Conservation (phyloP, 179 eudicot species). For the Heliamphora pulchella region DNA sequence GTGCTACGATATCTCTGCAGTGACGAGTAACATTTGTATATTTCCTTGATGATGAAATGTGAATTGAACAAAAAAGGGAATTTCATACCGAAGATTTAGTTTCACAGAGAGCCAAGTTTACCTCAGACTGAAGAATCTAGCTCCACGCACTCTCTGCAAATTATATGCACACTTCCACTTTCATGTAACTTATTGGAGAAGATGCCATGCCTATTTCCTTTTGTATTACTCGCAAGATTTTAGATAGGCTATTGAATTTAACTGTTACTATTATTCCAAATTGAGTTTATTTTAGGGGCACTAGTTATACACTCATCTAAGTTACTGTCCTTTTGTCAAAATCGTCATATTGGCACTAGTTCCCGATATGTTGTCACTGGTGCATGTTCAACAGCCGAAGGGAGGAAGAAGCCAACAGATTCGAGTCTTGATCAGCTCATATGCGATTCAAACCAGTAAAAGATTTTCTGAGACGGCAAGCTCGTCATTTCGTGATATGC, state of each 20-base stretch:
- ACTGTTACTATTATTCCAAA: not conserved
- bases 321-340: not conserved
- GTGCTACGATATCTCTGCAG: not conserved
- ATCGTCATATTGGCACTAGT: too few relatives aligned
- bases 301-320: not conserved
- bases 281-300: not conserved
- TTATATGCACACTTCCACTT: not conserved
- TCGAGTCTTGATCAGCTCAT: constrained; percentile 27
- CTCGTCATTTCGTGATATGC: constrained; percentile 96
- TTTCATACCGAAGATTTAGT: not conserved
- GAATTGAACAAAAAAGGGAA: not conserved
- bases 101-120: not conserved
- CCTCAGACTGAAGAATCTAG: not conserved
- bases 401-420: not conserved
- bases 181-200: not conserved
- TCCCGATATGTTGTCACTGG: not conserved
- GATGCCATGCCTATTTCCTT: not conserved
- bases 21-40: not conserved
- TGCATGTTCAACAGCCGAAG: not conserved
- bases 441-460: constrained; percentile 72
- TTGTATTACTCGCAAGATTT: not conserved
- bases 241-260: not conserved
- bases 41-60: not conserved
- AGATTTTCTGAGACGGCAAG: constrained; percentile 62
- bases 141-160: not conserved